Base-by-base conservation (phyloP, 306 rosid species). In the Coriaria nepalensis region DNA sequence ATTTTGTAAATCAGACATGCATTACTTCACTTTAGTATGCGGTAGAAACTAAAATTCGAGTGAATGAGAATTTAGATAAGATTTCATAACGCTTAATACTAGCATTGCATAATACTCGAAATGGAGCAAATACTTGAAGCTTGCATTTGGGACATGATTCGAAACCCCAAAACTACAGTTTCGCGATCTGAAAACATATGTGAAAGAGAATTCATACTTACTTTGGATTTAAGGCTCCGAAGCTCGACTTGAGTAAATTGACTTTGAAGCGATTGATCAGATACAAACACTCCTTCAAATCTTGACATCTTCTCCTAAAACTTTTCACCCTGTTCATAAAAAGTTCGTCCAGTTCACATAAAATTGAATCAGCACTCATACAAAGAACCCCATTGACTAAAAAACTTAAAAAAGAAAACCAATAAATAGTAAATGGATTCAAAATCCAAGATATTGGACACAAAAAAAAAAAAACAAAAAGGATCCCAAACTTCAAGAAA, bases 221-320 rank as follows among this genome's bases (percentile, higher is more conserved):
- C 95, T 70, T 78, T 85, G 6, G 92, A 77, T 60, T 81, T 72
- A 48, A 90, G 77, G 68, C 78, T 69, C 46, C 92, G 94, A 61
- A 90, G 95, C 80, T 90, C 92, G 12, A 90, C 95, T 64, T 90
- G 98, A 6, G 94, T 81, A 71, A 90, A 85, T 68, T 90, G 92
- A 58, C 94, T 71, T 10, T 90, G 95, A 67, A 90, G 98, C 92
- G 68, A 79, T 39, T 84, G 95, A 63, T 90, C 98, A 5, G 84
- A 81, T 61, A 90, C 80, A 57, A 74, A 33, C 60, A 90, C 95
- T 35, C 98, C 98, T 49, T 49, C 68, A 60, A 79, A 90, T 51
- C 79, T 77, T 4, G 94, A 77, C 95, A 85, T 90, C 74, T 68
- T 73, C 63, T 33, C 45, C 29, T 20, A 20, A 20, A 20, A 20